A percentile compares a stretch with the other conserved stretches of the same genome.
phyloP scores from a whole-genome alignment of 805 yeast species.

The Zygotorulaspora chibaensis region DNA sequence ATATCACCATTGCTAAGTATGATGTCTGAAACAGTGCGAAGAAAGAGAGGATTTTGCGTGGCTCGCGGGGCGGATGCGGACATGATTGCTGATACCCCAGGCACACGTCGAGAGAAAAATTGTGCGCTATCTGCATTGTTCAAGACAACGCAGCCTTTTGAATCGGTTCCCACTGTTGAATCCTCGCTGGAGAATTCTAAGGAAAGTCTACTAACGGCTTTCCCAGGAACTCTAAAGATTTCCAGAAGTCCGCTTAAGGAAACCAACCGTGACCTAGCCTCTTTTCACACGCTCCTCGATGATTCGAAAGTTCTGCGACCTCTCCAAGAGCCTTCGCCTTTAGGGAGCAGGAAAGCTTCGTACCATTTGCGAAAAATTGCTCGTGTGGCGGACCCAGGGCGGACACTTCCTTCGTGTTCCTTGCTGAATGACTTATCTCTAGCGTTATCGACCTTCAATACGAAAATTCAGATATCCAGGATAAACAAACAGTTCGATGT shows the following conservation, averaged over 20 bases:
- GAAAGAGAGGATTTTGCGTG: slow-evolving; percentile 4
- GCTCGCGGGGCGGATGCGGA: neutral
- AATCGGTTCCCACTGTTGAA: too few species aligned
- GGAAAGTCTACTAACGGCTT: too few species aligned
- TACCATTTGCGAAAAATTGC: neutral
- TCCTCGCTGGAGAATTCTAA: too few species aligned
- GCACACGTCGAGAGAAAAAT: too few species aligned
- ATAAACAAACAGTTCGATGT: slow-evolving; percentile 3
- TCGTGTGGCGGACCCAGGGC: neutral
- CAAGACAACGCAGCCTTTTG: neutral
- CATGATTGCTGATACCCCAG: neutral
- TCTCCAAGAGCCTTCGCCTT: neutral
- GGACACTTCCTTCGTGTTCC: neutral
- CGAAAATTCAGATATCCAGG: slow-evolving; percentile 3
- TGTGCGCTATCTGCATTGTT: neutral
- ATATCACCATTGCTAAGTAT: too few species aligned
- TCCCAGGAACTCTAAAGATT: too few species aligned
- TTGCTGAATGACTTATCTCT: neutral
- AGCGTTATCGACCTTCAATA: slow-evolving; percentile 1
- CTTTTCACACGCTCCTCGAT: neutral
- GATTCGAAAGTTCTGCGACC: neutral
- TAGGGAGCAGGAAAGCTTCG: neutral
- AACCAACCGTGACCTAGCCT: neutral
- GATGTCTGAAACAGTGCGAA: neutral
- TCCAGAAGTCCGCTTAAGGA: too few species aligned